Percentiles rank a stretch among this genome's conserved stretches.
phyloP scores from a whole-genome alignment of 2,329 filamentous ascomycete species.

The Didymella pomorum region DNA sequence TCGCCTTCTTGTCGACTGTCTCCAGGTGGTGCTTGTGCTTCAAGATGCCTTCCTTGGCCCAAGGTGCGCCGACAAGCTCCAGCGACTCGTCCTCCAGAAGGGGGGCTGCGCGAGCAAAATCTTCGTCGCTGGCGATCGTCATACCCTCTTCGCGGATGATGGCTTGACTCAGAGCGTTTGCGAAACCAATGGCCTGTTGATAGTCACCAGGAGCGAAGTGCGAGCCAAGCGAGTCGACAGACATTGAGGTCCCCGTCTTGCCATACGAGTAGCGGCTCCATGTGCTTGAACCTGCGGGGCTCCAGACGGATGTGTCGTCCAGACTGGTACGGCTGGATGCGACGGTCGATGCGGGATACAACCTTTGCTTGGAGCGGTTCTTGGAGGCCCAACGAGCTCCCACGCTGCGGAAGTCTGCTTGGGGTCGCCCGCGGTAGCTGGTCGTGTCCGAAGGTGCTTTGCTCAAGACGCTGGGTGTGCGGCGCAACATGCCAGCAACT shows the following conservation, averaged over 20 bases:
- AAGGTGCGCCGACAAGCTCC: slow-evolving; percentile 91
- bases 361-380: slow-evolving; percentile 78
- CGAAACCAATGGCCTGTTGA: slow-evolving; percentile 96
- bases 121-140: slow-evolving; percentile 62
- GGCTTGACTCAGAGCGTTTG: slow-evolving; percentile 93
- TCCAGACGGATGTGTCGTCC: slow-evolving; percentile 92
- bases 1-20: slow-evolving; percentile 86
- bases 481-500: slow-evolving; percentile 75
- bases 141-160: slow-evolving; percentile 89
- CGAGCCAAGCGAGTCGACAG: slow-evolving; percentile 87
- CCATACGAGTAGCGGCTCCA: slow-evolving; percentile 95
- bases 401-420: slow-evolving; percentile 67
- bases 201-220: slow-evolving; percentile 80
- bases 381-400: slow-evolving; percentile 83
- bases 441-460: slow-evolving; percentile 88
- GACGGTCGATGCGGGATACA: slow-evolving; percentile 80
- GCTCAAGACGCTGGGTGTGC: slow-evolving; percentile 89
- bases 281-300: slow-evolving; percentile 86
- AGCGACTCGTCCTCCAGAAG: slow-evolving; percentile 92
- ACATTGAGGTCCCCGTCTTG: slow-evolving; percentile 89
- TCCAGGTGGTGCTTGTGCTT: slow-evolving; percentile 98
- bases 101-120: slow-evolving; percentile 66
- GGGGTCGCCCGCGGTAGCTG: slow-evolving; percentile 74
- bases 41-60: slow-evolving; percentile 95
- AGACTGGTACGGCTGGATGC: slow-evolving; percentile 93